Base-by-base conservation (phyloP, 257 asterid genomes). In the Linaria vulgaris region DNA sequence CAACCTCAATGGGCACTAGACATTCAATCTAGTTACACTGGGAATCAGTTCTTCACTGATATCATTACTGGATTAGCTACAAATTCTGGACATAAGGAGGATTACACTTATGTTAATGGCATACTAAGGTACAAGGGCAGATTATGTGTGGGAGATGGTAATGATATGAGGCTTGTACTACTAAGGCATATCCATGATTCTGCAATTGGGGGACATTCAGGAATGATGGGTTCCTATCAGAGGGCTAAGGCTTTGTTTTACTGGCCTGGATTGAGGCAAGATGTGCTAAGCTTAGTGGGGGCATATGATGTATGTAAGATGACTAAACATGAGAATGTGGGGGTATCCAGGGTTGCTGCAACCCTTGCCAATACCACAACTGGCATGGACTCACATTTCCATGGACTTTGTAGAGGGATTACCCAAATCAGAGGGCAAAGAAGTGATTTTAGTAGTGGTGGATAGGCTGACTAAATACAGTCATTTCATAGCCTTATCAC, bases 241-340 rank as follows among this genome's bases (percentile, higher is more conserved):
- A n/a, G n/a, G n/a, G n/a, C n/a, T n/a, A n/a, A n/a, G n/a, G n/a
- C n/a, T n/a, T n/a, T n/a, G n/a, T n/a, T n/a, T n/a, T n/a, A n/a
- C n/a, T n/a, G n/a, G n/a, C 63, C 74, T 12, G 14, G 6, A 0
- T 0, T 71, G 11, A 60, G 60, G 4, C 6, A 4, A 1, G 76
- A 59, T 3, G 51, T 59, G 0, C 3, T 6, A 0, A 5, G 41
- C 2, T 41, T 15, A n/a, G 70, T 72, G 0, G 27, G 60, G 19
- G 22, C 6, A 0, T 72, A 65, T 59, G 73, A 66, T 19, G 57
- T 71, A 0, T 64, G 71, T 17, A 12, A 9, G 0, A 37, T 25
- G n/a, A 16, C 12, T 5, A 69, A 69, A 2, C 3, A 7, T 3
- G 60, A 60, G 0, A 12, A 3, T 4, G 5, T 12, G n/a, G 0